Base-by-base conservation (phyloP, 352 stramenopile species). In the Globisporangium uncinulatum region DNA sequence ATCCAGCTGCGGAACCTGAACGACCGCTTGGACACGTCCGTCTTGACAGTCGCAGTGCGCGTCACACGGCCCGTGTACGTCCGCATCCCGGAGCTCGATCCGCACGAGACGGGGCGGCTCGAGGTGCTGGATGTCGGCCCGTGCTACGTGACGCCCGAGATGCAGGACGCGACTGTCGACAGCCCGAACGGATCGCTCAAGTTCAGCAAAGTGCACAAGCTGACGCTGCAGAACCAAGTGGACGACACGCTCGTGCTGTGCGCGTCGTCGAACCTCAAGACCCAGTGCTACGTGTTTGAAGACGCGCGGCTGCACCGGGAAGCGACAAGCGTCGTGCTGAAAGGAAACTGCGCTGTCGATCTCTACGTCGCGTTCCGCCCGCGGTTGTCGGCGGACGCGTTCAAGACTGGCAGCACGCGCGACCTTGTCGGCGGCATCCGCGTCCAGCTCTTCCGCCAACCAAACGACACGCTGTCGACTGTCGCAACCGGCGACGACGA, bases 271-370 rank as follows among this genome's bases (percentile, higher is more conserved):
- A 95, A 95, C 61, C 54, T 95, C 49, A 93, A 92, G 63, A 95
- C 83, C 6, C 86, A 95, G 61, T 95, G 86, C 56, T 95, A 94
- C 52, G 83, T 95, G 6, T 95, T 86, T 49, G 83, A 94, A 61
- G 84, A 95, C 48, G 66, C 60, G 13, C 71, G 72, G 6, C 52
- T 95, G 14, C 74, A 88, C 57, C 74, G 71, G 39, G 84, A 95
- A 59, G 86, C 84, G 11, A 82, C 74, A 8, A 69, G 90, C 42
- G 79, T 94, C n/a, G 51, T 85, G 6, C 65, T 95, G 36, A 70
- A 73, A 53, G 84, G 84, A 2, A 86, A 83, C 52, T 58, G 78
- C 15, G 73, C 68, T 17, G 70, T 86, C 49, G 84, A 94, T 62
- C 68, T 95, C 19, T 95, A 78, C 51, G 72, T 91, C 11, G 86